Conservation (phyloP, 148 eudicot species). For the Chenopodium suecicum region DNA sequence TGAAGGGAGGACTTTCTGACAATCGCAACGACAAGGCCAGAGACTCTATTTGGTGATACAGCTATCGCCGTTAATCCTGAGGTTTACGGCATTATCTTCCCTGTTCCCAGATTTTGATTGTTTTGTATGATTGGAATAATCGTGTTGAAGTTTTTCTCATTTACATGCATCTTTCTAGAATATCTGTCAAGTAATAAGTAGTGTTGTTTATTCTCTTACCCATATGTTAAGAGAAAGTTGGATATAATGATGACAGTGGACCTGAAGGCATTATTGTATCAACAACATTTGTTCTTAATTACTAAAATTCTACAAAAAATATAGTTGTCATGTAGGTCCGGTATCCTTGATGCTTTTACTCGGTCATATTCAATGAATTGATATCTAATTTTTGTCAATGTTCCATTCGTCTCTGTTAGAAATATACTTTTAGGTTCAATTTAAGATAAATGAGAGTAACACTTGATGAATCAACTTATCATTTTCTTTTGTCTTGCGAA, state of each 20-base stretch:
- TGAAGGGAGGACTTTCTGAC: conserved; percentile 79
- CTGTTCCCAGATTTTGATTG: neutral
- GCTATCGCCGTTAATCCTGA: conserved; percentile 95
- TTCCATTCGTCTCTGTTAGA: neutral
- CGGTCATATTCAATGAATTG: neutral
- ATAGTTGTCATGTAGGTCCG: neutral
- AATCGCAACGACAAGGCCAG: conserved; percentile 95
- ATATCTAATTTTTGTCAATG: neutral
- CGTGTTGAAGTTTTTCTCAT: neutral
- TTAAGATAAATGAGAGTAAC: neutral
- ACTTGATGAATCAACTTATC: neutral
- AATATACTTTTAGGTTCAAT: neutral
- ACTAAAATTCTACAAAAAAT: too few species aligned
- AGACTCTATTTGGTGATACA: conserved; percentile 95
- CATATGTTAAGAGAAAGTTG: neutral
- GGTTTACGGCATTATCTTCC: conserved; percentile 38
- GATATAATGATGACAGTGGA: neutral
- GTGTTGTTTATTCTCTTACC: neutral
- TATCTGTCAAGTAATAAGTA: neutral
- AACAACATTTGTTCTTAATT: neutral
- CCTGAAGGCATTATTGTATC: neutral
- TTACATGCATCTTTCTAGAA: neutral
- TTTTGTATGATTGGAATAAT: neutral
- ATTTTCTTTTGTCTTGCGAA: neutral
- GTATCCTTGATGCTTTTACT: neutral